A percentile compares a stretch with the other conserved stretches of the same genome.
Conservation (phyloP, 2,329 filamentous ascomycete genomes). For the Aureobasidium sp. region DNA sequence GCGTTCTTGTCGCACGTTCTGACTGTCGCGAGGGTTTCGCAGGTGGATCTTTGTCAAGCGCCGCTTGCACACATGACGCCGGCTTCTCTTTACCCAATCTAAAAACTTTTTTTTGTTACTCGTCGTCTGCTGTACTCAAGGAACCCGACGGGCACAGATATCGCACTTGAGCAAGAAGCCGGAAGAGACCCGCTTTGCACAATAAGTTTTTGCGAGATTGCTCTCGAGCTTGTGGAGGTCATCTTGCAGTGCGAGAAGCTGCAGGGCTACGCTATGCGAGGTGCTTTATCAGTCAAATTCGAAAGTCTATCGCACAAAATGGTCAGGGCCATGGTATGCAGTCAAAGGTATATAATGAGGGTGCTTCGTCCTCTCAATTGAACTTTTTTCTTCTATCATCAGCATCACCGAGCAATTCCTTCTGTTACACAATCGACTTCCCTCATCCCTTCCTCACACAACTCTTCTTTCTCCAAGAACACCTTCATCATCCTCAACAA, state of each 20-base stretch:
- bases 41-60: not conserved
- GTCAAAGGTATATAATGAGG: not conserved
- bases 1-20: not conserved
- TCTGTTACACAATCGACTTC: not conserved
- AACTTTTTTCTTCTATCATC: not conserved
- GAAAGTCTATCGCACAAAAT: not conserved
- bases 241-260: not conserved
- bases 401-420: not conserved
- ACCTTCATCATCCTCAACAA: not conserved
- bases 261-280: constrained; percentile 6
- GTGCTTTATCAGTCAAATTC: constrained; percentile 3
- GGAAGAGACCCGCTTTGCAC: not conserved
- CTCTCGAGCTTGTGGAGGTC: not conserved
- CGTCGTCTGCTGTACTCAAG: not conserved
- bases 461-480: not conserved
- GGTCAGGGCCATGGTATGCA: not conserved
- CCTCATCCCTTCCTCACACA: not conserved
- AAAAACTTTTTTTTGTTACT: not conserved
- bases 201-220: not conserved
- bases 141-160: not conserved
- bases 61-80: not conserved
- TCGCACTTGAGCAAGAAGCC: constrained; percentile 4
- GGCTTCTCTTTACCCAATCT: not conserved
- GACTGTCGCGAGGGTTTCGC: not conserved
- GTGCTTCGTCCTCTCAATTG: not conserved